Evolutionary conservation across 1,139 yeast species (phyloP).

Genomic region (Blastobotrys buckinghamii): DNA sequence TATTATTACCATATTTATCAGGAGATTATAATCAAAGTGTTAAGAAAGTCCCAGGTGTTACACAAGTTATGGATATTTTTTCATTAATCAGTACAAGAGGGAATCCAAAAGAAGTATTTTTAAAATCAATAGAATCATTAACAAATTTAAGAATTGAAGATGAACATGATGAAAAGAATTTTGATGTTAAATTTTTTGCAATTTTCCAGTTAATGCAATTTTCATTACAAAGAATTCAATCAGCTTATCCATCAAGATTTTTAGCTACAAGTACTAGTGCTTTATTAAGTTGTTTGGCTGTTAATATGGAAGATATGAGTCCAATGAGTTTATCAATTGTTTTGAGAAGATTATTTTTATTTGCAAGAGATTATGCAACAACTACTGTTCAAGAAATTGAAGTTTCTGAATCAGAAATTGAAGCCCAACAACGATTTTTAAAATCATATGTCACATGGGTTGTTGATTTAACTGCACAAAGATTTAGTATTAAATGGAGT

Average conservation of each 20-base stretch:
- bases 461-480: conserved; percentile 38
- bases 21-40: conserved; percentile 19
- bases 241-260: conserved; percentile 66
- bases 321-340: conserved; percentile 40
- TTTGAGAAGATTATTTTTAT: conserved; percentile 54
- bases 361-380: conserved; percentile 54
- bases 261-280: conserved; percentile 60
- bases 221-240: conserved; percentile 46
- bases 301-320: conserved; percentile 34
- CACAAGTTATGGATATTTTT: conserved; percentile 44
- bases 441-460: conserved; percentile 43
- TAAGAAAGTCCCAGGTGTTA: conserved; percentile 22
- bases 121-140: conserved; percentile 62
- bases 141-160: conserved; percentile 27
- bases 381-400: conserved; percentile 31
- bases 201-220: conserved; percentile 55
- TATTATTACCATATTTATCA: conserved; percentile 41
- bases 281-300: conserved; percentile 44
- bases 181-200: conserved; percentile 56
- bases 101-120: conserved; percentile 70
- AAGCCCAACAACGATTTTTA: conserved; percentile 38
- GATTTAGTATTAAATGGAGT: conserved; percentile 29
- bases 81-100: conserved; percentile 58
- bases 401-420: conserved; percentile 34
- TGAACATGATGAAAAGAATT: conserved; percentile 33